Evolutionary conservation across 805 yeast species (phyloP), one percentile per base, ranked within the genome.

Genomic region (Metschnikowia chrysomelidarum): DNA sequence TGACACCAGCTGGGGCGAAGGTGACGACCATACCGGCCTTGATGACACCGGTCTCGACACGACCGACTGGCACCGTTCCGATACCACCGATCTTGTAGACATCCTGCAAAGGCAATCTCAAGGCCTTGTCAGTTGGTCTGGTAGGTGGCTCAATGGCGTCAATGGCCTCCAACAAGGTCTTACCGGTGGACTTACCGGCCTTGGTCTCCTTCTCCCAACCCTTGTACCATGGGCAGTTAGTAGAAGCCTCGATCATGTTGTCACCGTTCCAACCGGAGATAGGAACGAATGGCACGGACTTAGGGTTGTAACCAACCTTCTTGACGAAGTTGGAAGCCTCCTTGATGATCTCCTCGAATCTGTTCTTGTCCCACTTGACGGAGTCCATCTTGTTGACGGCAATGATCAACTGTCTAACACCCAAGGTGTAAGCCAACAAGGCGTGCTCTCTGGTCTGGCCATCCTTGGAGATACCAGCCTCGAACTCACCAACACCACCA

Each of bases 331-430:
- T 79, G 50, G 82, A 63, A 57, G 86, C 75, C 72, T 83, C 87
- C 77, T 79, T 80, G 65, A 70, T 62, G 56, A 82, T 82, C 67
- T 82, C 88, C 56, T 79, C 78, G 75, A 71, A 86, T 73, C 95
- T 82, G 56, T 73, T 64, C 76, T 85, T 78, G 54, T 78, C 75
- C 94, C 94, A 85, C 66, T 84, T 82, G 64, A 81, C 87, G 67
- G 93, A 80, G 78, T 85, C 95, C 95, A 85, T 86, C 86, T 85
- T 85, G 88, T 85, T 85, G 73, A 84, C 78, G 59, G 93, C 94
- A 71, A 85, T 89, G 63, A 85, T 82, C 67, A 85, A 76, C 71
- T 83, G 91, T 54, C 69, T 78, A 53, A 85, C 93, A 76, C 95
- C 95, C 59, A 86, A 76, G 65, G 94, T 84, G 83, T 69, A 81